Conservation (phyloP, 345 rosid genomes). For the Brassica incana region DNA sequence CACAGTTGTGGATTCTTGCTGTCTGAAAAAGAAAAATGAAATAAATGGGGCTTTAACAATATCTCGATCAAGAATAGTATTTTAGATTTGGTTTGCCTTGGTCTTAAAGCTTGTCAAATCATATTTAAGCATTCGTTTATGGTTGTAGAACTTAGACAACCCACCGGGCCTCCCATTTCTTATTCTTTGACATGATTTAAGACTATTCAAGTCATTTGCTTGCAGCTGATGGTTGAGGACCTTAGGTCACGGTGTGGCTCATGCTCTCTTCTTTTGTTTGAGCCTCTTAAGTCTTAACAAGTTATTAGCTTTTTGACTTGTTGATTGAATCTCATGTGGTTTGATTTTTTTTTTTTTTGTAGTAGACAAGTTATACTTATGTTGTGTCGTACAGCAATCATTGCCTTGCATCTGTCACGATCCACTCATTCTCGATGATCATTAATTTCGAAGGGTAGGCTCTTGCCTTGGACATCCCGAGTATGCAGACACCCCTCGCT, state of each 20-base stretch:
- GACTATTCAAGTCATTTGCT: not conserved
- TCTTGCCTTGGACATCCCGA: no score
- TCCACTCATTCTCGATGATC: not conserved
- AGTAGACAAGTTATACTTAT: not conserved
- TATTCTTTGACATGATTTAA: not conserved
- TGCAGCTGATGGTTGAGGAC: not conserved
- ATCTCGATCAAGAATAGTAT: not conserved
- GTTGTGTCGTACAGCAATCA: not conserved
- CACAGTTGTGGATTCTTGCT: not conserved
- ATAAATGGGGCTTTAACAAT: not conserved
- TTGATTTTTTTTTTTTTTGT: not conserved
- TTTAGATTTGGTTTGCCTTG: not conserved
- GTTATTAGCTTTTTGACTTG: not conserved
- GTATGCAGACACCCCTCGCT: slow-evolving; percentile 14
- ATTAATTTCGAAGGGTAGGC: no score
- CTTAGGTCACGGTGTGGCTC: not conserved
- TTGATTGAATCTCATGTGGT: not conserved
- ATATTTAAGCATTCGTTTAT: no score
- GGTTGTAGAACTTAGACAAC: not conserved
- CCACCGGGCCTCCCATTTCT: not conserved
- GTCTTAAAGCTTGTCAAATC: not conserved
- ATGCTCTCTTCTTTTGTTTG: not conserved
- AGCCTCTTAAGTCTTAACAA: not conserved
- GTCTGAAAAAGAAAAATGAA: not conserved
- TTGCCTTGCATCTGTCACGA: not conserved